Base-by-base conservation (phyloP, 768 basidiomycete species). In the Termitomyces eurrhizus region DNA sequence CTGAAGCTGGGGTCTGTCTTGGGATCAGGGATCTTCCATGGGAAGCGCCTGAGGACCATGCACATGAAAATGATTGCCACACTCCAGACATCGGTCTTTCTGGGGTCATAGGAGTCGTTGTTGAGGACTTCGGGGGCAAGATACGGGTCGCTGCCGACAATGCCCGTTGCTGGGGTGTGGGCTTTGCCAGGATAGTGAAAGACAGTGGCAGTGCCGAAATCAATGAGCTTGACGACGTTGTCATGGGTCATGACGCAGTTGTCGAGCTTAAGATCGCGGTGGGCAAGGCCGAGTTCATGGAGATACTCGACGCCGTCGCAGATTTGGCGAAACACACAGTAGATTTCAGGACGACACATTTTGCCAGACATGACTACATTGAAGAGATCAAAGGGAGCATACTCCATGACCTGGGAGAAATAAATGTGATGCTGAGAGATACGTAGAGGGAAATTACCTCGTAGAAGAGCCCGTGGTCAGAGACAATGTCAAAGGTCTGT, bases 331-430 rank as follows among this genome's bases (percentile, higher is more conserved):
- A 98, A 98, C 64, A 98, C 94, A 72, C 97, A 99, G 78, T 97
- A 98, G 57, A 98, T 95, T 75, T 99, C 96, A 55, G 95, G 95
- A 26, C 97, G 90, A 62, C 88, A 85, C 97, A 99, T 99, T 77
- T 94, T 97, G 64, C 93, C 92, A 16, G 95, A 95, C 97, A 99
- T 99, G 81, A 99, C 97, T 70, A 98, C 95, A 61, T 91, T 93
- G 78, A 99, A 99, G 59, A 99, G 87, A 76, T 99, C 97, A 70
- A 88, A 97, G 18, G 97, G 97, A 3, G 97, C 97, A 69, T 97
- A 98, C 75, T 98, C 96, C 97, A 99, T 99, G 78, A 98, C 90
- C 95, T 98, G 71, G 3, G 46, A 42, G 67, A 64, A 41, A 49
- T n/a, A 21, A 32, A 62, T 41, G 52, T 57, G 62, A 49, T 54